phyloP scores from a whole-genome alignment of 2,329 filamentous ascomycete species.

The Diaporthe velutina region DNA sequence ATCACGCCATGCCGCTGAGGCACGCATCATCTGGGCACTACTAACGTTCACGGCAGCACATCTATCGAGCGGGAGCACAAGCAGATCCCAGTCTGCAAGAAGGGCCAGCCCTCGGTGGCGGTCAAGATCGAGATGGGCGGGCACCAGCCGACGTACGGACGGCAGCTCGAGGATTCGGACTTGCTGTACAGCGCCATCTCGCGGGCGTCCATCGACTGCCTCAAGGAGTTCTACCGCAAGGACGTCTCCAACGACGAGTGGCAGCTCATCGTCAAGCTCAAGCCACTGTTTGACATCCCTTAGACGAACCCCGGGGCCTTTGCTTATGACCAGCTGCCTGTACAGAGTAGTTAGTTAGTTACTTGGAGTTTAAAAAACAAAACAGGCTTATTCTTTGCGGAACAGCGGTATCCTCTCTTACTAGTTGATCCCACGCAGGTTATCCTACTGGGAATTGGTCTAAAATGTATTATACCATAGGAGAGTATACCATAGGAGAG shows the following conservation, averaged over 20 bases:
- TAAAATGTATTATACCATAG: too few relatives aligned
- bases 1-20: neutral
- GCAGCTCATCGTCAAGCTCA: conserved; percentile 94
- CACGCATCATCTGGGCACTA: neutral
- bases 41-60: conserved; percentile 66
- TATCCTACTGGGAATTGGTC: too few relatives aligned
- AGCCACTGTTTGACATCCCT: conserved; percentile 90
- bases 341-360: too few relatives aligned
- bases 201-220: conserved; percentile 88
- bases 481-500: too few relatives aligned
- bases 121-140: conserved; percentile 96
- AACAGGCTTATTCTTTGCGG: too few relatives aligned
- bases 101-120: conserved; percentile 95
- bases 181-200: conserved; percentile 89
- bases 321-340: too few relatives aligned
- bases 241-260: conserved; percentile 95
- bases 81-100: conserved; percentile 90
- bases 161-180: conserved; percentile 94
- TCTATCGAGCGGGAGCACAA: conserved; percentile 99
- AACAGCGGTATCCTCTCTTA: too few relatives aligned
- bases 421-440: too few relatives aligned
- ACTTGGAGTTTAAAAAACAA: too few relatives aligned
- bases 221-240: conserved; percentile 94
- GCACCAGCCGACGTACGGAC: conserved; percentile 93
- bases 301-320: conserved; percentile 54